These are phyloP conservation scores for Ustilago cynodontis DNA, from an alignment of 1,284 basidiomycete genomes.

Conservation along the genomic window DNA sequence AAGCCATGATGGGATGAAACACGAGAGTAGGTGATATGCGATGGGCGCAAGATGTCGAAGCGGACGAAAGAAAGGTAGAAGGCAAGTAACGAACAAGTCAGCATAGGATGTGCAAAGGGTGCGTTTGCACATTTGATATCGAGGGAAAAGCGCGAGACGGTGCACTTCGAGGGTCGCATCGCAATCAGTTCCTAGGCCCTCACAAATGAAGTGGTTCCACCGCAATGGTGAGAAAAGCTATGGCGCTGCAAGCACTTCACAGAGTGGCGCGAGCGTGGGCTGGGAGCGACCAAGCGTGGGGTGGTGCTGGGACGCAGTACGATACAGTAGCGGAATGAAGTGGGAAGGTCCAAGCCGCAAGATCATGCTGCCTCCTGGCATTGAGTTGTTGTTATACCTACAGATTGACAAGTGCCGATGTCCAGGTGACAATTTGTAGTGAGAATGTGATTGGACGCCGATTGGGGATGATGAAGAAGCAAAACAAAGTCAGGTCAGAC, in stretches of 20 bases:
- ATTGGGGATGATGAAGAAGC: neutral
- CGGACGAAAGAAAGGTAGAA: neutral
- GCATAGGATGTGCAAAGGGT: neutral
- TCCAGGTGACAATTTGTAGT: neutral
- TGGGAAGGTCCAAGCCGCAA: neutral
- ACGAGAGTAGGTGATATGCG: neutral
- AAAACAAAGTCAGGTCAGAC: neutral
- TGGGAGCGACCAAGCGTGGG: neutral
- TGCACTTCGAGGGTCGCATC: neutral
- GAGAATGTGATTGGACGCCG: neutral
- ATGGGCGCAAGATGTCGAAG: neutral
- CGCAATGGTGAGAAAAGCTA: too few relatives aligned
- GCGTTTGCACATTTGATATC: neutral
- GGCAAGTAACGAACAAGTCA: neutral
- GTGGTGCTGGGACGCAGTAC: neutral
- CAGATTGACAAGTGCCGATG: neutral
- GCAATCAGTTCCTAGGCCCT: too few relatives aligned
- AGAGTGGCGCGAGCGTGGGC: too few relatives aligned
- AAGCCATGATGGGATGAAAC: neutral
- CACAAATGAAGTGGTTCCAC: constrained; percentile 6
- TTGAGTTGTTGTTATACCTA: neutral
- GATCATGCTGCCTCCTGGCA: neutral
- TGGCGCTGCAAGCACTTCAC: too few relatives aligned
- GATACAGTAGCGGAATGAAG: neutral
- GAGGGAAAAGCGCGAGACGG: neutral